Percentiles rank a stretch among this genome's conserved stretches.
These are phyloP conservation scores for Triglochin maritima DNA, from an alignment of 106 monocot genomes.

Conservation along the genomic window DNA sequence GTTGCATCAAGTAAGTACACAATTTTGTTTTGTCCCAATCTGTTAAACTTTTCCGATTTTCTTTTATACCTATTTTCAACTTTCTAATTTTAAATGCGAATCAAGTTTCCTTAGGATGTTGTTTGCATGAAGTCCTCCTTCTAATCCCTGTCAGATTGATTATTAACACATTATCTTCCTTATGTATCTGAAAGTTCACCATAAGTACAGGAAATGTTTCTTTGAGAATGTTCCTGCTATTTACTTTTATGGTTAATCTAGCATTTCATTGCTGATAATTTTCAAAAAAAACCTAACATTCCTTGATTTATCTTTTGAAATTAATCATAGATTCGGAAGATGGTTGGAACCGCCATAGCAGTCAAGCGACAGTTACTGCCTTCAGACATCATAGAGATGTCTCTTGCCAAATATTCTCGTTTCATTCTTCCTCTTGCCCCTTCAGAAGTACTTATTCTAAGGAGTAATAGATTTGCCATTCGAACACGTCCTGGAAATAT, in stretches of 20 bases:
- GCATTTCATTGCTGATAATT: too few relatives aligned
- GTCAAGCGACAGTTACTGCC: conserved; percentile 73
- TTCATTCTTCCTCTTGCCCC: conserved; percentile 78
- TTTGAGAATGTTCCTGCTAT: too few relatives aligned
- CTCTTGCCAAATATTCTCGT: conserved; percentile 71
- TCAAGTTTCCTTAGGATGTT: too few relatives aligned
- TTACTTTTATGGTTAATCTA: too few relatives aligned
- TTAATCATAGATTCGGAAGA: conserved; percentile 67
- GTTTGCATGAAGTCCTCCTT: too few relatives aligned
- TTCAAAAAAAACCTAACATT: too few relatives aligned
- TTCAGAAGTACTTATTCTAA: conserved; percentile 69
- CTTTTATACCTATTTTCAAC: conserved; percentile 2
- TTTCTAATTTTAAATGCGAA: background rate
- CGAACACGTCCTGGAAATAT: conserved; percentile 37
- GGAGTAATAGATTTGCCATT: conserved; percentile 34
- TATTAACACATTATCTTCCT: too few relatives aligned
- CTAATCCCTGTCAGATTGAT: too few relatives aligned
- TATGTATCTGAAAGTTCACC: too few relatives aligned
- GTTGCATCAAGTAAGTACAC: conserved; percentile 75
- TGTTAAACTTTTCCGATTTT: background rate
- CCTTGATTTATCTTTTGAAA: too few relatives aligned
- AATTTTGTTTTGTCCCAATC: background rate
- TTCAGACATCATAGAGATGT: conserved; percentile 50
- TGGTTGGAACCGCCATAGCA: conserved; percentile 91
- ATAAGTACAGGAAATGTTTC: too few relatives aligned